Base-by-base conservation (phyloP, 2,329 filamentous ascomycete species). In the Chrysoporthe austroafricana region DNA sequence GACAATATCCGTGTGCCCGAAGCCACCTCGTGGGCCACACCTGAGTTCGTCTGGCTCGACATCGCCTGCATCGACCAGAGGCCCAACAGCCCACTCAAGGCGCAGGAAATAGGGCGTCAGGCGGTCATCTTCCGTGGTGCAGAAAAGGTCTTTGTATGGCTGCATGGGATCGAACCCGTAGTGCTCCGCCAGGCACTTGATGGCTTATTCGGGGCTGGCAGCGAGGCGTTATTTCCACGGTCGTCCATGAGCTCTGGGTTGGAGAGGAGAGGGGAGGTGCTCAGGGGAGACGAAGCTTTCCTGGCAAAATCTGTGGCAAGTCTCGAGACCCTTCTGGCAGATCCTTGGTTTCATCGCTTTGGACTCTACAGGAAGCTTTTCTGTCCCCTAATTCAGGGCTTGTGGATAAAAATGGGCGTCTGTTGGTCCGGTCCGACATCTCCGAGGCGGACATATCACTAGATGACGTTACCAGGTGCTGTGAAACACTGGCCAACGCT, bases 361-460 rank as follows among this genome's bases (percentile, higher is more conserved):
- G 61, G 61, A 63, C 61, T 14, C 46, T 63, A 4, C 61, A 63
- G 46, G 61, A 63, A 52, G 61, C 61, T 11, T 63, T 63, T 52
- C 46, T 63, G 8, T 63, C 13, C 36, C 61, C 46, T 8, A 52
- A 9, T 13, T 46, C 61, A 9, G 43, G 46, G 2, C 39, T 63
- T 18, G n/a, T 63, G 14, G 46, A 44, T 46, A 46, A 48, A 8
- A 32, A 63, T 4, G 61, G 61, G 13, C 4, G 48, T 18, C 21
- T n/a, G 32, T 32, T 16, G 43, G 43, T 44, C 43, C 6, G 43
- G 9, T 44, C 21, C 26, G 32, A n/a, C 21, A 4, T 52, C 44
- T 63, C 54, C 44, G 34, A 56, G 21, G 32, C 52, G 46, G 1
- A 52, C 21, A 32, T 63, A 42, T 63, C 61, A 21, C 48, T 52